Percentiles rank a stretch among this genome's conserved stretches.
Evolutionary conservation across 192 early-diverging fungal species (phyloP).

Genomic region (Linnemannia elongata): DNA sequence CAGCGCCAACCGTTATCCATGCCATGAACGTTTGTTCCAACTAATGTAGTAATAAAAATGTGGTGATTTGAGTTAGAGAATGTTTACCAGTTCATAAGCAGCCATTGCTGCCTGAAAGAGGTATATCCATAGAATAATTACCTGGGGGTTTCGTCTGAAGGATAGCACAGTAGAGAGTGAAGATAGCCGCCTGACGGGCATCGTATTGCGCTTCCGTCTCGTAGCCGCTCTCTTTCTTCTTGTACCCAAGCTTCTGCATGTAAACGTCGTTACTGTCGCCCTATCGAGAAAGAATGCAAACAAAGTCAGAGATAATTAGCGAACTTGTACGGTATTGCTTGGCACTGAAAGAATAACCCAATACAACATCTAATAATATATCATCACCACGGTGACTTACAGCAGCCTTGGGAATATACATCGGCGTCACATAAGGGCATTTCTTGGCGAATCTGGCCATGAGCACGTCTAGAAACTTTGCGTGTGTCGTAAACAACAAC

Average conservation of each 20-base stretch:
- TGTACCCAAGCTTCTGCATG: conserved; percentile 36
- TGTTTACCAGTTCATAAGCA: not conserved
- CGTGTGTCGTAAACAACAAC: conserved; percentile 68
- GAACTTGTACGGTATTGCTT: no score
- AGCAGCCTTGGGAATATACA: conserved; percentile 62
- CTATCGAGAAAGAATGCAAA: conserved; percentile 38
- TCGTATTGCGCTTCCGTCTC: conserved; percentile 75
- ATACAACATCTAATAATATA: not conserved
- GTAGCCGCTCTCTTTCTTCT: conserved; percentile 43
- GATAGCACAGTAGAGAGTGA: conserved; percentile 79
- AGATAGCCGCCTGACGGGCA: conserved; percentile 74
- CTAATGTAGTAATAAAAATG: conserved; percentile 20
- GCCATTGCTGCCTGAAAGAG: no score
- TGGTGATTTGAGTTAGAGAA: not conserved
- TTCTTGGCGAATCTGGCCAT: conserved; percentile 76
- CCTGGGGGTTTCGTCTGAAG: conserved; percentile 65
- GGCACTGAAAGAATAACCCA: no score
- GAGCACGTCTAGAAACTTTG: conserved; percentile 68
- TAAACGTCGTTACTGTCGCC: conserved; percentile 50
- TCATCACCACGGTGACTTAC: conserved; percentile 53
- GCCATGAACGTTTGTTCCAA: conserved; percentile 60
- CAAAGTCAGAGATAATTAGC: not conserved
- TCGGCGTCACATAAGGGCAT: conserved; percentile 79
- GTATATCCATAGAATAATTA: conserved; percentile 12
- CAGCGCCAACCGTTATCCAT: conserved; percentile 80